These are phyloP conservation scores for Andrographis paniculata DNA, from an alignment of 305 asterid genomes.

Conservation along the genomic window DNA sequence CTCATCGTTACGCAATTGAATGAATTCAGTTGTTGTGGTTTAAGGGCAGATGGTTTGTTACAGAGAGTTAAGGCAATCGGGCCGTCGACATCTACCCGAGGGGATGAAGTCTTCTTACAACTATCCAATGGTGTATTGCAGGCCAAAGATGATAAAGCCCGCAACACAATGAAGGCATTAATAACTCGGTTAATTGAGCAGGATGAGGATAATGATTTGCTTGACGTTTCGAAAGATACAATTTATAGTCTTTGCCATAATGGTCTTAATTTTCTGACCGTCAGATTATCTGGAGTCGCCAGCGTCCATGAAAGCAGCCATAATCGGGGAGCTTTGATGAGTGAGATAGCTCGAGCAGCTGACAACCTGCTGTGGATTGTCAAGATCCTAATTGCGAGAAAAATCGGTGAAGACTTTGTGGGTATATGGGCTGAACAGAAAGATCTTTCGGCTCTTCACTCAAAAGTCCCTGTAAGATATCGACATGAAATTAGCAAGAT, in stretches of 20 bases:
- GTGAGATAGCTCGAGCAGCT: conserved; percentile 74
- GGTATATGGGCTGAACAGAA: conserved; percentile 81
- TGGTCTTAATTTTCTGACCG: conserved; percentile 62
- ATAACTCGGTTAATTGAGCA: conserved; percentile 50
- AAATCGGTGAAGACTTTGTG: conserved; percentile 76
- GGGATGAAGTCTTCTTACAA: conserved; percentile 59
- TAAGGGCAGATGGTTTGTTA: conserved; percentile 42
- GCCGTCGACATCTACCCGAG: conserved; percentile 52
- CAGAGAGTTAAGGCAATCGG: conserved; percentile 61
- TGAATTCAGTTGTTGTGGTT: conserved; percentile 42
- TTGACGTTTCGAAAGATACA: conserved; percentile 56
- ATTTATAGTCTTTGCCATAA: conserved; percentile 66
- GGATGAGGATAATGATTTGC: conserved; percentile 25
- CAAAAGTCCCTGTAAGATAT: conserved; percentile 68
- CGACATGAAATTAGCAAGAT: conserved; percentile 81
- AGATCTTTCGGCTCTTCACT: conserved; percentile 74
- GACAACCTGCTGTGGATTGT: conserved; percentile 88
- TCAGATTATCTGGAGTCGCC: conserved; percentile 58
- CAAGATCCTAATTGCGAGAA: conserved; percentile 52
- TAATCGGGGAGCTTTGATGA: conserved; percentile 80
- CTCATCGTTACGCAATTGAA: conserved; percentile 44
- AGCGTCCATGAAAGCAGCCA: conserved; percentile 41
- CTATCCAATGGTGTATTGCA: conserved; percentile 52
- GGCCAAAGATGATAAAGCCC: conserved; percentile 78
- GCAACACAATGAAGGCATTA: conserved; percentile 60